Percentiles rank a stretch among this genome's conserved stretches.
Conservation (phyloP, 2,329 filamentous ascomycete species). For the Hypoxylon sp. region DNA sequence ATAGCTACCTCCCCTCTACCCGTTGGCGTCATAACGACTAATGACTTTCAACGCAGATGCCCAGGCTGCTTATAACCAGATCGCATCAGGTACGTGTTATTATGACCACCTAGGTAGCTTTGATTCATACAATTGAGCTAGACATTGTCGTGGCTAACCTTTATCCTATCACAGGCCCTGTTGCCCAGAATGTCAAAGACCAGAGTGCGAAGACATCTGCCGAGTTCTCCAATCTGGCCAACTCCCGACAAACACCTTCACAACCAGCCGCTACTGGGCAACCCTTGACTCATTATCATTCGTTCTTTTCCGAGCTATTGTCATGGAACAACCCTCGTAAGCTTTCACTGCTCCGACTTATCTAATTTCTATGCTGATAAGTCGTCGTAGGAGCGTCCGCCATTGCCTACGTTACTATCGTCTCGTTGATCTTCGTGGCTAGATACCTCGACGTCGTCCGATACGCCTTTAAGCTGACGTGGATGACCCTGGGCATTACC, state of each 20-base stretch:
- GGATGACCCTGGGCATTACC: slow-evolving; percentile 72
- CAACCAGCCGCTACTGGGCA: slow-evolving; percentile 72
- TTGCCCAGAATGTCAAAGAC: slow-evolving; percentile 71
- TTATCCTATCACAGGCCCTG: slow-evolving; percentile 62
- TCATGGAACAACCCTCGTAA: slow-evolving; percentile 78
- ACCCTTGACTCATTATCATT: slow-evolving; percentile 78
- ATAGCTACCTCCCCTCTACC: slow-evolving; percentile 33
- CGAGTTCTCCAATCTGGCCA: slow-evolving; percentile 72
- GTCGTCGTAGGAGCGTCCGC: slow-evolving; percentile 69
- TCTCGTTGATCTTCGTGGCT: slow-evolving; percentile 72
- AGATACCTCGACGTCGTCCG: slow-evolving; percentile 77
- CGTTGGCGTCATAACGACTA: slow-evolving; percentile 49
- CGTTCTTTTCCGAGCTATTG: slow-evolving; percentile 77
- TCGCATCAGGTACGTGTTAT: slow-evolving; percentile 62
- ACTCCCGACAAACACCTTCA: slow-evolving; percentile 68
- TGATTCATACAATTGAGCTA: background rate
- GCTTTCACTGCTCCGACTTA: slow-evolving; percentile 49
- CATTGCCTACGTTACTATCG: slow-evolving; percentile 72
- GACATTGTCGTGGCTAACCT: slow-evolving; percentile 31
- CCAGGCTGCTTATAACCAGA: slow-evolving; percentile 63
- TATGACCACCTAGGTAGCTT: slow-evolving; percentile 1
- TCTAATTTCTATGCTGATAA: slow-evolving; percentile 47
- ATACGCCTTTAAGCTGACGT: slow-evolving; percentile 76
- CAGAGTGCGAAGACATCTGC: slow-evolving; percentile 68
- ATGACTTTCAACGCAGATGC: slow-evolving; percentile 60